Conservation (phyloP, 2,329 filamentous ascomycete species). For the Penicillium aurantiogriseum region DNA sequence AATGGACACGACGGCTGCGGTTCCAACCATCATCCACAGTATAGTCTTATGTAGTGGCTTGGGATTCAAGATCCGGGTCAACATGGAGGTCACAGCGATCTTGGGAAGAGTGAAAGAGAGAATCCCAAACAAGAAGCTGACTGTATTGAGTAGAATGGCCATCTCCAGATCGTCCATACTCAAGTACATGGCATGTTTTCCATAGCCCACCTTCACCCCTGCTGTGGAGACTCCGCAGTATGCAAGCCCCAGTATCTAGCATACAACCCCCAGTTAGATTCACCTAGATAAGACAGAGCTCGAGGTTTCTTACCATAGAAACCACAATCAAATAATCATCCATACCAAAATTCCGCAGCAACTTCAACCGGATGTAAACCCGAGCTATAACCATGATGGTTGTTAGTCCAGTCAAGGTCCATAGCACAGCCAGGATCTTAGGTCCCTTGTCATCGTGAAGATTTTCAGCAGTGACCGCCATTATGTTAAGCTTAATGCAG, state of each 20-base stretch:
- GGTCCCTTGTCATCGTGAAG: slow-evolving; percentile 36
- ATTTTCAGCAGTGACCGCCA: slow-evolving; percentile 12
- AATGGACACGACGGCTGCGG: slow-evolving; percentile 33
- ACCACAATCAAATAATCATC: slow-evolving; percentile 42
- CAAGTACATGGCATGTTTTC: slow-evolving; percentile 40
- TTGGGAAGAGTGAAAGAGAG: slow-evolving; percentile 32
- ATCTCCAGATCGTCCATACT: slow-evolving; percentile 26
- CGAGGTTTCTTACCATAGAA: slow-evolving; percentile 29
- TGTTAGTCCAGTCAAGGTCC: slow-evolving; percentile 32
- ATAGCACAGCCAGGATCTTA: slow-evolving; percentile 33
- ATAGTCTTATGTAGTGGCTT: slow-evolving; percentile 13
- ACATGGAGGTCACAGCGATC: slow-evolving; percentile 29
- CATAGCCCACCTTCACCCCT: slow-evolving; percentile 42
- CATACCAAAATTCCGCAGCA: slow-evolving; percentile 35
- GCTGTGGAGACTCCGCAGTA: slow-evolving; percentile 37
- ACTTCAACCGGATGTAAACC: slow-evolving; percentile 33
- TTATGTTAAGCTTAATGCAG: neutral
- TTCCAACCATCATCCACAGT: slow-evolving; percentile 31
- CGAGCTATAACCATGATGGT: slow-evolving; percentile 34
- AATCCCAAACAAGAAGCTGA: slow-evolving; percentile 32
- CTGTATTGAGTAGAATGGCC: slow-evolving; percentile 26
- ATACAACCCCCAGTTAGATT: neutral
- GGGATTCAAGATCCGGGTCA: slow-evolving; percentile 31
- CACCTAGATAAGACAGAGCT: neutral
- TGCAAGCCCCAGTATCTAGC: slow-evolving; percentile 35